Conservation (phyloP, 495 filamentous ascomycete species). For the Aspergillus carlsbadensis region DNA sequence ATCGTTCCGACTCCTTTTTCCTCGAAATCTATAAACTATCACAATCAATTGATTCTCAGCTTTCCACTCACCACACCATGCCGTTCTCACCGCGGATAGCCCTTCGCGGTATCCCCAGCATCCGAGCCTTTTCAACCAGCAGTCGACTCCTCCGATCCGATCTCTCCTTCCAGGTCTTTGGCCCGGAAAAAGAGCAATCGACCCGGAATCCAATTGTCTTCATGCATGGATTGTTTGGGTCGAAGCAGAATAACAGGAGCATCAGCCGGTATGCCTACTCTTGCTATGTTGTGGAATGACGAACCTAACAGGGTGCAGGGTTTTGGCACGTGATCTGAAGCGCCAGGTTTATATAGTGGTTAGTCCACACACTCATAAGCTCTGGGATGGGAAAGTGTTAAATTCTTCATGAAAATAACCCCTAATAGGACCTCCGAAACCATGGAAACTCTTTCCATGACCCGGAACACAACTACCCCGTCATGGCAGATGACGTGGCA, state of each 20-base stretch:
- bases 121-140: conserved; percentile 40
- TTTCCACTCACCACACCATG: not conserved
- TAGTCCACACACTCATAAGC: conserved; percentile 24
- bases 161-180: conserved; percentile 43
- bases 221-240: conserved; percentile 93
- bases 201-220: conserved; percentile 71
- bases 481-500: conserved; percentile 85
- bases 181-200: conserved; percentile 35
- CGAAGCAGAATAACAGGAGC: conserved; percentile 91
- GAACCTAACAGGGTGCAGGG: conserved; percentile 50
- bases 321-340: conserved; percentile 76
- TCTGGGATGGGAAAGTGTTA: not conserved
- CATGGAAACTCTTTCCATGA: conserved; percentile 89
- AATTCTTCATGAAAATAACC: not conserved
- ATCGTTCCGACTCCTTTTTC: not conserved
- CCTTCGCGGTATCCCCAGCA: conserved; percentile 14
- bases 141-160: conserved; percentile 24
- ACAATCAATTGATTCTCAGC: not conserved
- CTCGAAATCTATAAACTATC: not conserved
- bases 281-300: not conserved
- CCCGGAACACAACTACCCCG: conserved; percentile 72
- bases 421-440: conserved; percentile 79
- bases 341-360: conserved; percentile 83
- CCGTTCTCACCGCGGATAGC: conserved; percentile 26
- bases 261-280: conserved; percentile 84